Base-by-base conservation (phyloP, 2,329 filamentous ascomycete genomes). In the Beauveria asiatica region DNA sequence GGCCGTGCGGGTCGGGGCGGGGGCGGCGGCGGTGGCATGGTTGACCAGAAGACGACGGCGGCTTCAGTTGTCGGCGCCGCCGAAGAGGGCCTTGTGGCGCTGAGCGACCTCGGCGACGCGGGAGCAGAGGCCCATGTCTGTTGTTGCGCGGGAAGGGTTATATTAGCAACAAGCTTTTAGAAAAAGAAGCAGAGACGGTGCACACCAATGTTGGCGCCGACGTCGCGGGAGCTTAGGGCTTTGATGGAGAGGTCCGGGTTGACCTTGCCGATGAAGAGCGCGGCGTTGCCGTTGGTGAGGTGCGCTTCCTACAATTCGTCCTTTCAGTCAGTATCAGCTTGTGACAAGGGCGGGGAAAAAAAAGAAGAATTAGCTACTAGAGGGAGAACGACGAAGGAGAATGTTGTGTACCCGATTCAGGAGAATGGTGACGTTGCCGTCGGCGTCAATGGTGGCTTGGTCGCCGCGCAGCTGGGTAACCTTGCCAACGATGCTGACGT, bases 21-120 rank as follows among this genome's bases (percentile, higher is more conserved):
- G 67, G 67, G 64, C 67, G 67, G 61, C 63, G 37, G 63, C 67
- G 67, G 64, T 67, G 5, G 11, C 67, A 63, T 66, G 67, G 39
- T 19, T 17, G 19, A 44, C 42, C 13, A 45, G 25, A 8, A 44
- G 25, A n/a, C 5, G 45, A 17, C 66, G 68, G 67, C 66, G 65
- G 59, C 69, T 64, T 75, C 71, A 75, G 65, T 74, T 70, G 59
- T 83, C 82, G 9, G 27, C 27, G 69, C 89, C 92, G 41, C 76
- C 67, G 71, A 97, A 97, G 56, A 97, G 87, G 63, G 85, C 79
- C 69, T 88, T 89, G 70, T 91, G 84, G 54, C 86, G 83, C 74
- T 97, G 92, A 39, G 91, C 94, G 41, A 85, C 87, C 61, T 97
- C 89, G 17, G 96, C 92, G 3, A 97, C 88, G 0, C 87, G 84